phyloP scores from a whole-genome alignment of 2,329 filamentous ascomycete genomes.

The Atkinsonella hypoxylon region DNA sequence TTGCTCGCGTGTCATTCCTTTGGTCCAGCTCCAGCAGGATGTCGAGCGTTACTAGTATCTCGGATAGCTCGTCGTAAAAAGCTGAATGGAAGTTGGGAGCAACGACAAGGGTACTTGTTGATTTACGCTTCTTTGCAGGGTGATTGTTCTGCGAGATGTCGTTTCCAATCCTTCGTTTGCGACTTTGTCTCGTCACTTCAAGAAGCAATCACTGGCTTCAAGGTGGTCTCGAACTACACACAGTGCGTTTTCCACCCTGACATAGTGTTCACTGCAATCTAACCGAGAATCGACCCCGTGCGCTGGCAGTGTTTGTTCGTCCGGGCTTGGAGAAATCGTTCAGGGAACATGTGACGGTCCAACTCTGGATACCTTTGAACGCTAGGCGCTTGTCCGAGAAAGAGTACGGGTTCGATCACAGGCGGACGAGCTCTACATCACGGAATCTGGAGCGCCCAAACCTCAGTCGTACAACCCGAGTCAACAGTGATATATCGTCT shows the following conservation, averaged over 20 bases:
- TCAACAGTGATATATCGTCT: not conserved
- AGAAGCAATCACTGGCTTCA: too few species aligned
- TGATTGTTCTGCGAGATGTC: too few species aligned
- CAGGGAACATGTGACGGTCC: not conserved
- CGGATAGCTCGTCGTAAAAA: too few species aligned
- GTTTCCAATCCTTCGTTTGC: too few species aligned
- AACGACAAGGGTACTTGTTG: too few species aligned
- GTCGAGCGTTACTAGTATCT: too few species aligned
- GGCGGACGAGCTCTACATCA: not conserved
- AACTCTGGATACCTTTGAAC: not conserved
- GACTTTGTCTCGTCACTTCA: too few species aligned
- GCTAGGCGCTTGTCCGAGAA: not conserved
- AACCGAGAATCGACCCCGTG: not conserved
- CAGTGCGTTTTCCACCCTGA: not conserved
- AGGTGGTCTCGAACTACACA: too few species aligned
- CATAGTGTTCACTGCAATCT: slow-evolving; percentile 8
- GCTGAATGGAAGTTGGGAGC: too few species aligned
- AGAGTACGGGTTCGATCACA: not conserved
- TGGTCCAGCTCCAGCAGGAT: too few species aligned
- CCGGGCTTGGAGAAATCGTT: not conserved
- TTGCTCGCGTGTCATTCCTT: too few species aligned
- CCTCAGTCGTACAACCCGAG: not conserved
- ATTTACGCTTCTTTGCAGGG: too few species aligned
- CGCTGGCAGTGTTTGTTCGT: not conserved
- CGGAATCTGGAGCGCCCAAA: not conserved